Conservation (phyloP, 2,329 filamentous ascomycete genomes). For the Thielaviopsis ethacetica region DNA sequence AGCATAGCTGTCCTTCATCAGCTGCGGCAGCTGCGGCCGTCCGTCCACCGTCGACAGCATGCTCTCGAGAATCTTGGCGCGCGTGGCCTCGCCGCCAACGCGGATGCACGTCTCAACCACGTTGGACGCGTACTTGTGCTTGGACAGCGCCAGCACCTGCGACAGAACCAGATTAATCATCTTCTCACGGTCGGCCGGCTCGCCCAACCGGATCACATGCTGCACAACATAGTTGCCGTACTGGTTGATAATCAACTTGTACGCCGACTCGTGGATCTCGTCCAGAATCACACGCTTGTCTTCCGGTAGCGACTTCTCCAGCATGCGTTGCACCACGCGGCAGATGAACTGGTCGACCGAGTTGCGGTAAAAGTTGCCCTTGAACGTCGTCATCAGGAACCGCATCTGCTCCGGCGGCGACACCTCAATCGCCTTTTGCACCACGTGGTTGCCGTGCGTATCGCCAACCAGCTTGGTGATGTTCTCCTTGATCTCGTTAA, state of each 20-base stretch:
- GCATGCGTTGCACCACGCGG: slow-evolving; percentile 78
- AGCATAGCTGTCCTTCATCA: slow-evolving; percentile 83
- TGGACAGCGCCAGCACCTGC: slow-evolving; percentile 61
- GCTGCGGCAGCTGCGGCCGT: slow-evolving; percentile 49
- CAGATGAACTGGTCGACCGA: slow-evolving; percentile 76
- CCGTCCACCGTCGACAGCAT: slow-evolving; percentile 29
- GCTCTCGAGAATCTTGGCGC: not conserved
- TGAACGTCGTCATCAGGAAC: slow-evolving; percentile 72
- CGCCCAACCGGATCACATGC: slow-evolving; percentile 70
- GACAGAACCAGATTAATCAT: slow-evolving; percentile 60
- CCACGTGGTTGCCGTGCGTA: slow-evolving; percentile 88
- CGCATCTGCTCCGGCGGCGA: slow-evolving; percentile 63
- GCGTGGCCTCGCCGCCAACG: slow-evolving; percentile 17
- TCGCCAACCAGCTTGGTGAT: slow-evolving; percentile 68
- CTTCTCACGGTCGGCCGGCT: slow-evolving; percentile 50
- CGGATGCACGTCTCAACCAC: slow-evolving; percentile 89
- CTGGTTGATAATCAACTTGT: slow-evolving; percentile 63
- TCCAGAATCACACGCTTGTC: slow-evolving; percentile 57
- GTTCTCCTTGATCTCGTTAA: slow-evolving; percentile 64
- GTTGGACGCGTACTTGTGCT: slow-evolving; percentile 94
- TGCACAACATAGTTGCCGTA: slow-evolving; percentile 96
- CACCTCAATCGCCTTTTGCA: slow-evolving; percentile 81
- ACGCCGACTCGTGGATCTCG: slow-evolving; percentile 60
- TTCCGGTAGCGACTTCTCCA: slow-evolving; percentile 62
- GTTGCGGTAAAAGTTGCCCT: slow-evolving; percentile 55